Evolutionary conservation across 1,139 yeast genomes (phyloP), one percentile per base, ranked within the genome.

Genomic region (Geotrichum phurueaensis): DNA sequence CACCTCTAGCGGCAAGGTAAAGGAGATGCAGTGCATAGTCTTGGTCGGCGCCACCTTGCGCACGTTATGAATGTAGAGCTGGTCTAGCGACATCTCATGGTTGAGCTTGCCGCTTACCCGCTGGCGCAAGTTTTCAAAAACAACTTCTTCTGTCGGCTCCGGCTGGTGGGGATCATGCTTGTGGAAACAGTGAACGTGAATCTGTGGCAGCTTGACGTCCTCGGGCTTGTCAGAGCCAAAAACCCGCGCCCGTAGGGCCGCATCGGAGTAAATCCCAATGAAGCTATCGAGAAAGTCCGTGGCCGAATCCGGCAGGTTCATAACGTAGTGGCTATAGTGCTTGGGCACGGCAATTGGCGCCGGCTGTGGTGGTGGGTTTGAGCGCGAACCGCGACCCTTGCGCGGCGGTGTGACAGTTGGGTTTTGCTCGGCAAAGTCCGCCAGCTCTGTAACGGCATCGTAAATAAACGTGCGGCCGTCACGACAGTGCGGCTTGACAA

Each of bases 291-390:
- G 76, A 69, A 95, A 95, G n/a, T 87, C 85, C 33, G 94, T 78
- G 0, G 99, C 98, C 51, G 91, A 81, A 70, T 90, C 99, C 1
- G 99, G 99, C 60, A 95, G 79, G 71, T 95, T 95, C 99, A 95
- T 94, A 12, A 91, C 96, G 70, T 84, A 95, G 70, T 92, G 91
- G 52, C 82, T 75, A 65, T 84, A 80, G 66, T 78, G 81, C 39
- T 74, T 75, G 0, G 98, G 98, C 3, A 91, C 69, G 5, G 63
- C 58, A 53, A 75, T 73, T 57, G 72, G 76, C 57, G 22, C 59
- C 47, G 57, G 60, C 51, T 63, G 54, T 31, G 63, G 62, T 15
- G 59, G 45, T 12, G 61, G 59, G 53, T 65, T 70, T 64, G 69
- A 68, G 62, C 71, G 68, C 59, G 69, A 65, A 1, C 62, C 59